Conservation (phyloP, 2,329 filamentous ascomycete species). For the Aspergillus latus region DNA sequence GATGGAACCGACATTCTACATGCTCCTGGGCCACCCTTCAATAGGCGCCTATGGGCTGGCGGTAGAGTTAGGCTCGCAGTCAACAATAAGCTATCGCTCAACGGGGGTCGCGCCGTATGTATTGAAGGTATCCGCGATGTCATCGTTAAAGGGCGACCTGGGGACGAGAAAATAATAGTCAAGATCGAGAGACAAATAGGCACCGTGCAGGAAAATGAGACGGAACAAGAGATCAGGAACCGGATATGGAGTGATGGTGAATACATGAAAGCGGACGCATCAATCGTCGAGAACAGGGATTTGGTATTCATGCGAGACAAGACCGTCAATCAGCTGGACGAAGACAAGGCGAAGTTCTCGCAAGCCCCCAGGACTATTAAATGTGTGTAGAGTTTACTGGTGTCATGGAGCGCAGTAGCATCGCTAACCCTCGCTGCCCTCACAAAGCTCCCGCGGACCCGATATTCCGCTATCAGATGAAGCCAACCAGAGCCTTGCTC, state of each 20-base stretch:
- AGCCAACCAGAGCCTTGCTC: conserved; percentile 68
- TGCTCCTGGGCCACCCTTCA: conserved; percentile 69
- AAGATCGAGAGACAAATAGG: conserved; percentile 57
- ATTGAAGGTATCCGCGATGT: conserved; percentile 51
- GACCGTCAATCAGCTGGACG: conserved; percentile 36
- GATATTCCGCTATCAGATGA: conserved; percentile 59
- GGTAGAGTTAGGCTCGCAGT: conserved; percentile 63
- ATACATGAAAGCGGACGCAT: conserved; percentile 42
- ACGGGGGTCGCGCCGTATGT: conserved; percentile 43
- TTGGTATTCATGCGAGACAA: conserved; percentile 63
- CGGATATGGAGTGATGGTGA: conserved; percentile 48
- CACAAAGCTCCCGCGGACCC: conserved; percentile 50
- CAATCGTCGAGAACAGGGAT: conserved; percentile 59
- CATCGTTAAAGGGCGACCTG: conserved; percentile 50
- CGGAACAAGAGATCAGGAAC: conserved; percentile 35
- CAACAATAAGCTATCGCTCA: conserved; percentile 28
- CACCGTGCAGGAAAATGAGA: conserved; percentile 38
- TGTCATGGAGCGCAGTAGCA: conserved; percentile 7
- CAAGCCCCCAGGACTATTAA: conserved; percentile 32
- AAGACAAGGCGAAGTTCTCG: conserved; percentile 27
- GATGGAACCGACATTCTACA: conserved; percentile 86
- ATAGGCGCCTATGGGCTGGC: conserved; percentile 84
- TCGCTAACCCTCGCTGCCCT: conserved; percentile 20
- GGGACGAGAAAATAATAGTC: conserved; percentile 61
- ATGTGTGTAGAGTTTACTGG: conserved; percentile 31